A percentile compares a stretch with the other conserved stretches of the same genome.
Conservation (phyloP, 208 protist genomes). For the Acanthamoeba healyi region DNA sequence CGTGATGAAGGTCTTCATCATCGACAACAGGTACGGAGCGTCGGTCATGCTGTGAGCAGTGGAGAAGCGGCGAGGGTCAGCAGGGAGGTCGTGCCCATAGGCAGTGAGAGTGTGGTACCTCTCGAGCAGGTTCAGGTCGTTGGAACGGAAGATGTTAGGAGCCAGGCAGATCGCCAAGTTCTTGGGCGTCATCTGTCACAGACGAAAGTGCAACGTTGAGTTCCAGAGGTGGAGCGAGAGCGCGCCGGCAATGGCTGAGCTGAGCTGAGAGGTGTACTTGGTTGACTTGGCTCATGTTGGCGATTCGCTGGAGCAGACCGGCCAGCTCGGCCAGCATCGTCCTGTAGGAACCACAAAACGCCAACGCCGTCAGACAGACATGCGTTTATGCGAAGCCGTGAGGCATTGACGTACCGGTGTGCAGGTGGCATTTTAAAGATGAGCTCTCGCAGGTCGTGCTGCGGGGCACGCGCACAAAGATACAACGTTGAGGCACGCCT, state of each 20-base stretch:
- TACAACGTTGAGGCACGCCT: background rate
- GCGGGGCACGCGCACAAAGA: background rate
- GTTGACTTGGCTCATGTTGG: background rate
- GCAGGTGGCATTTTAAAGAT: slow-evolving; percentile 9
- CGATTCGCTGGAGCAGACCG: background rate
- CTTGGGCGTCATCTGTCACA: slow-evolving; percentile 10
- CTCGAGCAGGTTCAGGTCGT: slow-evolving; percentile 29
- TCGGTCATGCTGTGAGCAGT: slow-evolving; percentile 23
- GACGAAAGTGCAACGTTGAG: background rate
- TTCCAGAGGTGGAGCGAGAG: too few relatives aligned
- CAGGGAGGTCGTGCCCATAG: too few relatives aligned
- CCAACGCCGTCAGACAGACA: background rate
- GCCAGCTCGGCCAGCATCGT: background rate
- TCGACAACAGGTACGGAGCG: slow-evolving; percentile 8
- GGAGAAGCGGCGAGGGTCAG: background rate
- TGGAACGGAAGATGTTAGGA: slow-evolving; percentile 3
- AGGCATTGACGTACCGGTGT: background rate
- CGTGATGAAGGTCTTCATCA: slow-evolving; percentile 43
- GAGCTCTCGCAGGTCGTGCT: background rate
- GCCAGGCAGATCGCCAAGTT: slow-evolving; percentile 22
- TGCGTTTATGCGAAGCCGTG: background rate
- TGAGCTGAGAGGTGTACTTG: background rate
- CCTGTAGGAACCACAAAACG: background rate
- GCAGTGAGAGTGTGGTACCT: background rate
- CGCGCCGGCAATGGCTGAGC: background rate